These are phyloP conservation scores for Lactarius hengduanensis DNA, from an alignment of 768 basidiomycete genomes.

Conservation along the genomic window DNA sequence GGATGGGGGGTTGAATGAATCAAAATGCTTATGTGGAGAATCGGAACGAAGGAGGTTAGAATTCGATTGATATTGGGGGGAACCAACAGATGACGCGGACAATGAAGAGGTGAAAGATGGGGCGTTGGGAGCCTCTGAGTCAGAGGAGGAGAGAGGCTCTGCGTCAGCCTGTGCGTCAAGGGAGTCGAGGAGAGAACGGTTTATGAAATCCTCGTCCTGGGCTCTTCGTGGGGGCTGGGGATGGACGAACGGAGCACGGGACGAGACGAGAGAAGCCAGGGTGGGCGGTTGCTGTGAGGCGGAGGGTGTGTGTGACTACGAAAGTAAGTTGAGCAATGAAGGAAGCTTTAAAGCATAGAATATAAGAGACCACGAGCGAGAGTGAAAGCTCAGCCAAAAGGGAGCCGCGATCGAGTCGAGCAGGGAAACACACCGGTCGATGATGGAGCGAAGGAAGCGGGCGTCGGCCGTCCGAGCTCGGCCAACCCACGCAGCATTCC, in stretches of 20 bases:
- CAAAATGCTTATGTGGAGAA: slow-evolving; percentile 49
- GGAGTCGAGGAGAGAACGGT: slow-evolving; percentile 79
- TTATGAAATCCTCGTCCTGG: slow-evolving; percentile 79
- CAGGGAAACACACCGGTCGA: slow-evolving; percentile 28
- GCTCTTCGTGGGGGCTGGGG: slow-evolving; percentile 31
- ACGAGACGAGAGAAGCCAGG: slow-evolving; percentile 38
- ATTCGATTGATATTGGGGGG: slow-evolving; percentile 52
- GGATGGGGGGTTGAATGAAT: slow-evolving; percentile 36
- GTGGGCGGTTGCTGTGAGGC: slow-evolving; percentile 32
- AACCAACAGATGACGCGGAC: slow-evolving; percentile 47
- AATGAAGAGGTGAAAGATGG: slow-evolving; percentile 48
- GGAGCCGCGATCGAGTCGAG: slow-evolving; percentile 31
- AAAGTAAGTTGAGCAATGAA: slow-evolving; percentile 6
- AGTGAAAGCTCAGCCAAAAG: slow-evolving; percentile 41
- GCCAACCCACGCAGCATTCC: slow-evolving; percentile 29
- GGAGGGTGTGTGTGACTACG: slow-evolving; percentile 30
- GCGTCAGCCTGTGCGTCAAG: slow-evolving; percentile 83
- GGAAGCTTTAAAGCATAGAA: slow-evolving; percentile 27
- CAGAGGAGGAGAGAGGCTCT: slow-evolving; percentile 58
- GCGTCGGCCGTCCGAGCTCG: slow-evolving; percentile 32
- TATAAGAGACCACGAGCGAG: slow-evolving; percentile 35
- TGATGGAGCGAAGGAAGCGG: slow-evolving; percentile 33
- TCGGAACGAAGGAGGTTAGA: slow-evolving; percentile 54
- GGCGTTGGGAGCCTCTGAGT: slow-evolving; percentile 46
- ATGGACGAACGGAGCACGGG: slow-evolving; percentile 35